A percentile compares a stretch with the other conserved stretches of the same genome.
phyloP scores from a whole-genome alignment of 306 rosid species.

The Cucurbita moschata region DNA sequence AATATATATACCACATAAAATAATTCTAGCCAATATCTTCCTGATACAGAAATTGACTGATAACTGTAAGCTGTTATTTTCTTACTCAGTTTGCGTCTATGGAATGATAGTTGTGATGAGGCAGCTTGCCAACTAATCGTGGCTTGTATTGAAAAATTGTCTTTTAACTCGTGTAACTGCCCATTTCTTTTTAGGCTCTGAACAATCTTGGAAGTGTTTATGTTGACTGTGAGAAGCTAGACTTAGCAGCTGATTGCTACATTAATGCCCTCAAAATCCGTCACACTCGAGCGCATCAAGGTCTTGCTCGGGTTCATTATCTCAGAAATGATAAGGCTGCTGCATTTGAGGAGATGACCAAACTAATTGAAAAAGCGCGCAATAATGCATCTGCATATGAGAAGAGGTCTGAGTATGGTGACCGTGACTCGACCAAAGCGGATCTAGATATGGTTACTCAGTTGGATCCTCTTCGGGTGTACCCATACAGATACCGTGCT shows the following conservation, averaged over 20 bases:
- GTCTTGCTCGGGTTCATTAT: slow-evolving; percentile 86
- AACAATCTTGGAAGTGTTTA: slow-evolving; percentile 92
- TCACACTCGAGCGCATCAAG: slow-evolving; percentile 93
- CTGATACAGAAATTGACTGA: too few relatives aligned
- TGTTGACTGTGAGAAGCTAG: slow-evolving; percentile 62
- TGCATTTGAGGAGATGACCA: slow-evolving; percentile 79
- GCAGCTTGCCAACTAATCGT: not conserved
- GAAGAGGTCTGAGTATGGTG: slow-evolving; percentile 87
- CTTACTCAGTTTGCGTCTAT: too few relatives aligned
- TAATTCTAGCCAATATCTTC: too few relatives aligned
- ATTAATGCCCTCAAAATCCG: slow-evolving; percentile 71
- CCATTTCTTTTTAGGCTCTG: slow-evolving; percentile 45
- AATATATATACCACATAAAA: too few relatives aligned
- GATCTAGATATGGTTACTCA: slow-evolving; percentile 77
- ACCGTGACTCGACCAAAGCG: slow-evolving; percentile 58
- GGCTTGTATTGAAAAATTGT: not conserved
- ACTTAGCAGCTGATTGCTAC: slow-evolving; percentile 77
- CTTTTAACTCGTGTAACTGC: slow-evolving; percentile 8
- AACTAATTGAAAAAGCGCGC: slow-evolving; percentile 56
- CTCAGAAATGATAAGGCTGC: slow-evolving; percentile 44
- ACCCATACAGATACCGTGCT: slow-evolving; percentile 94
- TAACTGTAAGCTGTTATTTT: too few relatives aligned
- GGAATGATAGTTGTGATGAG: not conserved
- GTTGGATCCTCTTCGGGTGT: slow-evolving; percentile 78
- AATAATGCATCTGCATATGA: slow-evolving; percentile 80